Conservation (phyloP, 2,329 filamentous ascomycete species). For the Metarhizium guizhouense region DNA sequence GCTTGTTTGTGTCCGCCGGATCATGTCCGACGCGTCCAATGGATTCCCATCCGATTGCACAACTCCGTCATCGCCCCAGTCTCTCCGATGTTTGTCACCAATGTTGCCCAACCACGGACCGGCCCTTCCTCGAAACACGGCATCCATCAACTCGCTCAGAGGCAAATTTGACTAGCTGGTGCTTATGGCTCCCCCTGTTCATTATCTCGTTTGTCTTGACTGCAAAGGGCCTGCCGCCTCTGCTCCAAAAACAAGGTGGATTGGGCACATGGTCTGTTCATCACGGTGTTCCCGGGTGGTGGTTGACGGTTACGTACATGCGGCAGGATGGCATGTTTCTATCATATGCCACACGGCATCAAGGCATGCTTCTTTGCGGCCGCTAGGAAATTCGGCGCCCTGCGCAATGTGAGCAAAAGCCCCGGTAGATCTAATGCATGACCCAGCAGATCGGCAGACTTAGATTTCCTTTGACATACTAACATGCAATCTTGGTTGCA, state of each 20-base stretch:
- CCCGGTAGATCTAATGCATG: not conserved
- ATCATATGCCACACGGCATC: not conserved
- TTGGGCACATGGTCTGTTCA: constrained; percentile 4
- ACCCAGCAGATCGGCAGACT: not conserved
- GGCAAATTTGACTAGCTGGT: not conserved
- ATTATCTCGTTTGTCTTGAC: constrained; percentile 1
- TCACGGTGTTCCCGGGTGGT: constrained; percentile 4
- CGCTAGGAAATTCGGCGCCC: constrained; percentile 2
- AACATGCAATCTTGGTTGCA: not conserved
- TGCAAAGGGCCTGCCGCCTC: not conserved
- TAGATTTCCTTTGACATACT: not conserved
- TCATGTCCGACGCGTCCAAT: constrained; percentile 1
- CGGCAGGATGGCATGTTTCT: not conserved
- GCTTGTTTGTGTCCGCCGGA: constrained; percentile 5
- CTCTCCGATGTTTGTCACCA: constrained; percentile 7
- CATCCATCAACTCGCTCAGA: constrained; percentile 5
- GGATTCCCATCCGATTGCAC: constrained; percentile 5
- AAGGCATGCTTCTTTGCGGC: constrained; percentile 1
- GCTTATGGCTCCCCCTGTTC: not conserved
- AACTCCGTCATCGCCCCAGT: constrained; percentile 2
- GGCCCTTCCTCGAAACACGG: constrained; percentile 8
- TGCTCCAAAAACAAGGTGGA: not conserved
- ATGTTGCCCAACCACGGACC: constrained; percentile 8
- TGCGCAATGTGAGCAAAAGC: not conserved
- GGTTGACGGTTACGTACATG: constrained; percentile 2